phyloP scores from a whole-genome alignment of 257 asterid species.

The Penstemon newberryi region DNA sequence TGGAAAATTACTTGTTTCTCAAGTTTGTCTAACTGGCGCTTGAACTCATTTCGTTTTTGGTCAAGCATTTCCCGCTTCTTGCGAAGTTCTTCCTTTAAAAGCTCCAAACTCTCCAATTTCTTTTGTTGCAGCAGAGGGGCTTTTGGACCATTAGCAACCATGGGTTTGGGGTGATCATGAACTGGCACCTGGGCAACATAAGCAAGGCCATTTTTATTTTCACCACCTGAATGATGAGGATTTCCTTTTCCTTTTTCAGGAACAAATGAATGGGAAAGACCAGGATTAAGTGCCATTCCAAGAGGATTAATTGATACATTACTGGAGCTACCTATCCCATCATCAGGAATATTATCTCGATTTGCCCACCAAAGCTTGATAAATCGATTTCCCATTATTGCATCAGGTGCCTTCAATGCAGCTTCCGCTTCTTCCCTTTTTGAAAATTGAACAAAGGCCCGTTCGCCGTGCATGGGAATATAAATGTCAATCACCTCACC shows the following conservation, averaged over 20 bases:
- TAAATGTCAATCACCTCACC: constrained; percentile 83
- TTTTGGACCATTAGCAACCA: constrained; percentile 50
- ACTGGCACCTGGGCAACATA: constrained; percentile 40
- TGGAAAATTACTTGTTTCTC: constrained; percentile 69
- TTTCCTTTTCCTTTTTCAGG: constrained; percentile 54
- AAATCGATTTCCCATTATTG: constrained; percentile 97
- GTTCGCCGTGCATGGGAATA: constrained; percentile 65
- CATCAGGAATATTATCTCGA: constrained; percentile 77
- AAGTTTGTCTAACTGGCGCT: constrained; percentile 69
- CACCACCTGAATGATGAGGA: constrained; percentile 40
- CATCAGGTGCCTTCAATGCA: constrained; percentile 92
- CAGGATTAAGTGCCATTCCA: constrained; percentile 33
- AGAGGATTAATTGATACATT: constrained; percentile 34
- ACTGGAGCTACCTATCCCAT: constrained; percentile 45
- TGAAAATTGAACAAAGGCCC: constrained; percentile 90
- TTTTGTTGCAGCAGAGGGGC: constrained; percentile 63
- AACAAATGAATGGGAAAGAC: constrained; percentile 39
- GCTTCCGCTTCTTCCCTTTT: constrained; percentile 94
- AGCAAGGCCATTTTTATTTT: constrained; percentile 38
- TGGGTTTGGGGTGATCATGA: constrained; percentile 47
- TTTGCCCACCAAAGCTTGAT: constrained; percentile 97
- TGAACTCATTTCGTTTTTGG: constrained; percentile 82
- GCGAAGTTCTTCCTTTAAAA: constrained; percentile 88
- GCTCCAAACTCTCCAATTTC: constrained; percentile 80
- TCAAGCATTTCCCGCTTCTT: constrained; percentile 98